These are phyloP conservation scores for Agrocybe pediades DNA, from an alignment of 768 basidiomycete species.

Conservation along the genomic window DNA sequence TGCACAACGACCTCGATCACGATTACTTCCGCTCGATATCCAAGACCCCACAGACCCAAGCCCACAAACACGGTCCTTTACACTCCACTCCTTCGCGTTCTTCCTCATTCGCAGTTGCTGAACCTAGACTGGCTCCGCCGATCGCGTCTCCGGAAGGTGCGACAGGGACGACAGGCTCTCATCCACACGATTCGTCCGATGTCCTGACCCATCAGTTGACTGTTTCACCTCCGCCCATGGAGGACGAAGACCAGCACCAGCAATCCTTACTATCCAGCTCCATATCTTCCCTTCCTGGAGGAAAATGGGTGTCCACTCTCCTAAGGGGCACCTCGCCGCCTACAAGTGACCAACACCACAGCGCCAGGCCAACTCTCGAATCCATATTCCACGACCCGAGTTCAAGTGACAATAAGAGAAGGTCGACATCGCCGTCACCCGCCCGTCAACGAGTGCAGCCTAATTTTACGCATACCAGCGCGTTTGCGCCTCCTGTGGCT, in stretches of 20 bases:
- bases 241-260: background rate
- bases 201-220: constrained; percentile 25
- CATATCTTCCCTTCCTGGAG: constrained; percentile 12
- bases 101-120: constrained; percentile 26
- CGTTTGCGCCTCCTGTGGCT: constrained; percentile 14
- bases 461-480: constrained; percentile 16
- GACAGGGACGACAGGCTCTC: background rate
- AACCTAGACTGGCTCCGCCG: constrained; percentile 38
- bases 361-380: constrained; percentile 12
- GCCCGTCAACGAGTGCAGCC: constrained; percentile 7
- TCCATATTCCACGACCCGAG: constrained; percentile 12
- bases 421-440: background rate
- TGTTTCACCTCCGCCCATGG: constrained; percentile 2
- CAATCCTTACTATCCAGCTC: constrained; percentile 13
- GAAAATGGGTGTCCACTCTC: constrained; percentile 20
- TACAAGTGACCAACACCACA: background rate
- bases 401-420: background rate
- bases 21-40: constrained; percentile 30
- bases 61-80: constrained; percentile 13
- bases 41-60: background rate
- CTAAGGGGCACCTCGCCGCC: constrained; percentile 9
- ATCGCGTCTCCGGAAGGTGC: constrained; percentile 27
- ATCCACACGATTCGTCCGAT: constrained; percentile 27
- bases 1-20: constrained; percentile 36
- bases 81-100: constrained; percentile 33